phyloP scores from a whole-genome alignment of 345 rosid species.

The Eucalyptus cladocalyx region DNA sequence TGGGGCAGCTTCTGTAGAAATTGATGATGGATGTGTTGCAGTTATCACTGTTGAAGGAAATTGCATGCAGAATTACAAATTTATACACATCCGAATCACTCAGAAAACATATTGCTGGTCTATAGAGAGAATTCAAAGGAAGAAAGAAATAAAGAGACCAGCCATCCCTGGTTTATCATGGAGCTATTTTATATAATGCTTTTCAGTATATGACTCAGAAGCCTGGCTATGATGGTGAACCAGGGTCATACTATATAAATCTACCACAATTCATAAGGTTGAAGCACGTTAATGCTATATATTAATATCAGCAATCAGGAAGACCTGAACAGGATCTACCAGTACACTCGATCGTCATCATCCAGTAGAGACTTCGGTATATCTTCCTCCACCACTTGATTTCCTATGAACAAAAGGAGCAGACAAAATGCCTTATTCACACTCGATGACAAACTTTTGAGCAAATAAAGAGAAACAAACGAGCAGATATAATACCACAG shows the following conservation, averaged over 20 bases:
- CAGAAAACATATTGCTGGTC: not conserved
- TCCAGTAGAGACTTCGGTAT: slow-evolving; percentile 13
- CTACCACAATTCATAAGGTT: not conserved
- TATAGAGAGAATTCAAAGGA: not conserved
- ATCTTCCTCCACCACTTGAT: slow-evolving; percentile 16
- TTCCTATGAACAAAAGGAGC: slow-evolving; percentile 7
- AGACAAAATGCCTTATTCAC: not conserved
- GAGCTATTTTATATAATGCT: not conserved
- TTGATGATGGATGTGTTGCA: slow-evolving; percentile 43
- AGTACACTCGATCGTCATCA: slow-evolving; percentile 38
- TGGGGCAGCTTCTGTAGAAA: slow-evolving; percentile 37
- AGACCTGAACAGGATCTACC: slow-evolving; percentile 13
- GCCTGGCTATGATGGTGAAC: not conserved
- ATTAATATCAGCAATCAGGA: not conserved
- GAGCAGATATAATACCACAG: slow-evolving; percentile 9
- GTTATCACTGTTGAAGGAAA: slow-evolving; percentile 29
- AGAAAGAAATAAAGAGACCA: not conserved
- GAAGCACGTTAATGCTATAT: not conserved
- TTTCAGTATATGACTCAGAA: not conserved
- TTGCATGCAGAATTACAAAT: not conserved
- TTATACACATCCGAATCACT: not conserved
- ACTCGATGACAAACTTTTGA: not conserved
- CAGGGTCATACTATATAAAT: not conserved
- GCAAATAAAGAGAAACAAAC: not conserved
- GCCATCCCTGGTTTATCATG: not conserved